These are phyloP conservation scores for Trichoderma pleuroti DNA, from an alignment of 2,329 filamentous ascomycete species.

Conservation along the genomic window DNA sequence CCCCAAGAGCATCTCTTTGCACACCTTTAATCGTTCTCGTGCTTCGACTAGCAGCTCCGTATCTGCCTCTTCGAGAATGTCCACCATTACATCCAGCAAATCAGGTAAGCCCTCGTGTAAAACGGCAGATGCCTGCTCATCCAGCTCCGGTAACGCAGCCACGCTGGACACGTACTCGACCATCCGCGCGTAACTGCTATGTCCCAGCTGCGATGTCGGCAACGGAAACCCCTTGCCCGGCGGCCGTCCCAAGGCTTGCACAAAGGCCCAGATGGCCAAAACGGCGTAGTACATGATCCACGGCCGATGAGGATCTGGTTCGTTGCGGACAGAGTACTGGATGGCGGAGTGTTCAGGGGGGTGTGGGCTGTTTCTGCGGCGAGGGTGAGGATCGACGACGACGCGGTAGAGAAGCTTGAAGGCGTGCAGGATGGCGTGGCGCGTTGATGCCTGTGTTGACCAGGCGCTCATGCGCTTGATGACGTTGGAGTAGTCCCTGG, in stretches of 20 bases:
- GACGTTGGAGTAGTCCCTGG: constrained; percentile 69
- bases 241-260: constrained; percentile 67
- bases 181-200: constrained; percentile 35
- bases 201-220: constrained; percentile 43
- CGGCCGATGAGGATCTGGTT: constrained; percentile 77
- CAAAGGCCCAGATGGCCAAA: constrained; percentile 84
- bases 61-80: constrained; percentile 43
- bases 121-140: constrained; percentile 62
- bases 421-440: constrained; percentile 81
- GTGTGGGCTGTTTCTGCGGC: constrained; percentile 23
- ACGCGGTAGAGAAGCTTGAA: constrained; percentile 77
- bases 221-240: constrained; percentile 44
- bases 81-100: constrained; percentile 42
- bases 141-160: constrained; percentile 67
- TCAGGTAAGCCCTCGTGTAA: constrained; percentile 55
- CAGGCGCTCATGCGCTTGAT: constrained; percentile 74
- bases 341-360: constrained; percentile 35
- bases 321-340: constrained; percentile 70
- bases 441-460: constrained; percentile 70
- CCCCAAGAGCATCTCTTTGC: constrained; percentile 36
- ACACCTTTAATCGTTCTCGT: constrained; percentile 64
- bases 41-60: constrained; percentile 77
- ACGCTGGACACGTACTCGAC: constrained; percentile 55
- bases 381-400: constrained; percentile 53
- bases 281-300: constrained; percentile 90